Evolutionary conservation across 202 grass and related monocot species (phyloP), one percentile per base, ranked within the genome.

Genomic region (Panicum virgatum): DNA sequence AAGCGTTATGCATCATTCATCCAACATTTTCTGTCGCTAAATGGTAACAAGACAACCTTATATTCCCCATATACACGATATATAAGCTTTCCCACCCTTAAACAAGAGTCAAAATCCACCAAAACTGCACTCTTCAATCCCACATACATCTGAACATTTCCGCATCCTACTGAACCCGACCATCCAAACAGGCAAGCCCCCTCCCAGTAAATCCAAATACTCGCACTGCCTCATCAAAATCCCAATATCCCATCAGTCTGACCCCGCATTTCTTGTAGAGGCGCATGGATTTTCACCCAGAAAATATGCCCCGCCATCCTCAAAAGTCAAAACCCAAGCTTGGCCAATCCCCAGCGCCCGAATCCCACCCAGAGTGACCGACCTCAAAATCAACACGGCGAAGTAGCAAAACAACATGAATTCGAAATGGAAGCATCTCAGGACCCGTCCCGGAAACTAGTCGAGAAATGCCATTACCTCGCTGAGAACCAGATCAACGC

Each of bases 401-500:
- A 50, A 66, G 12, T 11, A 66, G 34, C 65, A 30, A 30, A 80
- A 71, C 9, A 38, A 44, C 4, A n/a, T 0, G 26, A 47, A 4
- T 26, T 77, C 4, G 40, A 63, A 73, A 50, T 43, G 0, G 19
- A 76, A 67, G 50, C 47, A 27, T 26, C 48, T 14, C 15, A 29
- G 20, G 7, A 15, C 38, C 20, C 38, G 4, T 5, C 40, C 6
- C 18, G n/a, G 30, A 78, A 59, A 84, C 47, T 51, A 79, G 60
- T 1, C 27, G 63, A 73, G 34, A 83, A 62, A 60, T 13, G 18
- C 48, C 78, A 77, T 69, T 75, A 78, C 78, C 83, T 27, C 30
- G 27, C 45, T 0, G 30, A 30, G 80, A 39, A 74, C 4, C 79
- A 73, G 83, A 86, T 77, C 79, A 54, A 19, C 52, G 60, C 60